Evolutionary conservation across 768 basidiomycete genomes (phyloP), one percentile per base, ranked within the genome.

Genomic region (Candolleomyces eurysporus): DNA sequence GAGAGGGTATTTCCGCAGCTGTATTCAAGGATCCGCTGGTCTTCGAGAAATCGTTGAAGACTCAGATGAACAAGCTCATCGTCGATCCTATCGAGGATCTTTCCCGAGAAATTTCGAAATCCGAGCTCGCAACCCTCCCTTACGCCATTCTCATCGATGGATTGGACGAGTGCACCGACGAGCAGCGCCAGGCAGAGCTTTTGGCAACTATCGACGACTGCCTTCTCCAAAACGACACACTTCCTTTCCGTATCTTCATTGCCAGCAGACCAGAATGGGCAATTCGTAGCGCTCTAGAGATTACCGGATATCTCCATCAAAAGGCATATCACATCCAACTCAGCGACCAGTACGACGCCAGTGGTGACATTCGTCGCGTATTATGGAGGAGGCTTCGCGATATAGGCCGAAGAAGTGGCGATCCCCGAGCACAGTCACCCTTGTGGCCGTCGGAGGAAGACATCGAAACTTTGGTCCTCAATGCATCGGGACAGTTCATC

Each of bases 401-500:
- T 10, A 21, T 46, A 17, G 43, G 39, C 17, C 8, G 43, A 14
- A 16, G 43, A 19, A 46, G 21, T 13, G 19, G 26, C n/a, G 17
- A 32, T 14, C 39, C 42, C 26, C n/a, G 40, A 43, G 43, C 21
- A n/a, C 45, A 42, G 56, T 42, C 43, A 1, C 26, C 40, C 42
- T 36, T 5, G 6, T 36, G 36, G 36, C 36, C 36, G 8, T 36
- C 36, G 36, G 43, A 57, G 6, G 30, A 43, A 17, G 56, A 36
- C 11, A 31, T 57, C 21, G 21, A 30, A 11, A 31, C 42, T 10
- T 5, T 57, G 14, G 56, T 57, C n/a, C 4, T 8, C 5, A 21
- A 21, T n/a, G 14, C 56, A 6, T 57, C 56, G 39, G 56, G 56
- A 8, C 56, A 57, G 56, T 57, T 45, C 45, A 57, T 57, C n/a